Evolutionary conservation across 371 early-diverging fungal species (phyloP).

Genomic region (Mortierella sp.): DNA sequence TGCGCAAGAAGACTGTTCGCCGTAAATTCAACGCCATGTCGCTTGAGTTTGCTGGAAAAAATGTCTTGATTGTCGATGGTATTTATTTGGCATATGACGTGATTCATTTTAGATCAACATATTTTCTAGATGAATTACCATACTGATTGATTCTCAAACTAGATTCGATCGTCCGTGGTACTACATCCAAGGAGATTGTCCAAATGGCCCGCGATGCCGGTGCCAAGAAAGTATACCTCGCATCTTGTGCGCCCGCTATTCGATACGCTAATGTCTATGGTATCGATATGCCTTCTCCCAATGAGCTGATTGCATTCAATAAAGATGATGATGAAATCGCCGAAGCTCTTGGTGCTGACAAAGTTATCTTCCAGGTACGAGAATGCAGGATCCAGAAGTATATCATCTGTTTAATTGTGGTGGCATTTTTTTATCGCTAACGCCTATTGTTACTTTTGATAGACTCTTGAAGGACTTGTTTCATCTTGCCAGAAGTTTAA

Average conservation of each 20-base stretch:
- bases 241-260: conserved; percentile 96
- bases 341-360: conserved; percentile 90
- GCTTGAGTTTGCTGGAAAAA: conserved; percentile 94
- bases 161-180: conserved; percentile 98
- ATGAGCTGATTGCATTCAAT: conserved; percentile 90
- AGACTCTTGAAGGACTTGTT: conserved; percentile 83
- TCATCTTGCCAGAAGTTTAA: conserved; percentile 88
- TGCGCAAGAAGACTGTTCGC: conserved; percentile 91
- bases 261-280: conserved; percentile 97
- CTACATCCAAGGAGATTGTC: conserved; percentile 97
- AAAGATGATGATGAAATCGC: conserved; percentile 89
- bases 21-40: conserved; percentile 98
- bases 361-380: conserved; percentile 87
- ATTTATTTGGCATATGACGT: too few species aligned
- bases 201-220: conserved; percentile 98
- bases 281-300: conserved; percentile 97
- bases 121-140: not conserved
- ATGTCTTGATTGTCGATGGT: conserved; percentile 97
- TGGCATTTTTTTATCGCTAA: not conserved
- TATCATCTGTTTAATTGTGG: not conserved
- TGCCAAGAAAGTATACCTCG: conserved; percentile 98
- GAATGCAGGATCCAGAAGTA: not conserved
- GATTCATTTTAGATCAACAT: too few species aligned
- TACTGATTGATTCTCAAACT: not conserved
- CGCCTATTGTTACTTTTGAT: not conserved